Conservation (phyloP, 345 rosid genomes). For the Psidium friedrichsthalianum region DNA sequence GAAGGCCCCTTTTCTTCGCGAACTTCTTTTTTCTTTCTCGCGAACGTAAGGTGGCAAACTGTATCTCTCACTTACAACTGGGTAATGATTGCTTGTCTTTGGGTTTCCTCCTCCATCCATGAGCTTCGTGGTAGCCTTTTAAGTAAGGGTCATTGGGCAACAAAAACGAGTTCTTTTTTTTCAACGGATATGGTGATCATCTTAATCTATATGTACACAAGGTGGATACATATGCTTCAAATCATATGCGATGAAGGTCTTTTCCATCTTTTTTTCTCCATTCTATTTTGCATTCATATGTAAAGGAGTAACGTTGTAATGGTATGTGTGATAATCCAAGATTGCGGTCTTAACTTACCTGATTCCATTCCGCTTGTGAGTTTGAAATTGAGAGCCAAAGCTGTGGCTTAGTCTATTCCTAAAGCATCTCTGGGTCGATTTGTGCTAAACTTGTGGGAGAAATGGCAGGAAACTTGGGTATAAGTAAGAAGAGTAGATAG, state of each 20-base stretch:
- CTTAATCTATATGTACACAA: not conserved
- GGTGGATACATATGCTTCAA: not conserved
- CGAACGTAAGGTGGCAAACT: slow-evolving; percentile 98
- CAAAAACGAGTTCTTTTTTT: too few relatives aligned
- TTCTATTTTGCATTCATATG: not conserved
- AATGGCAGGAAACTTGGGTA: not conserved
- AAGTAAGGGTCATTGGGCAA: too few relatives aligned
- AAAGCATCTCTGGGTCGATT: not conserved
- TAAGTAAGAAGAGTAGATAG: not conserved
- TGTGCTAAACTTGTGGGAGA: not conserved
- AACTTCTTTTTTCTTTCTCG: too few relatives aligned
- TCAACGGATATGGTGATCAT: not conserved
- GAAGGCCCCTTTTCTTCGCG: too few relatives aligned
- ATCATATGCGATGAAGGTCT: not conserved
- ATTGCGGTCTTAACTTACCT: not conserved
- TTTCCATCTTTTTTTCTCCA: too few relatives aligned
- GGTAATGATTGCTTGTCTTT: slow-evolving; percentile 1
- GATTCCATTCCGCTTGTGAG: not conserved
- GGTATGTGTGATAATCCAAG: not conserved
- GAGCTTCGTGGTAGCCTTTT: not conserved
- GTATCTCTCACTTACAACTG: slow-evolving; percentile 33
- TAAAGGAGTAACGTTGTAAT: not conserved
- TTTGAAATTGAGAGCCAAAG: too few relatives aligned
- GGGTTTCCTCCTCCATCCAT: too few relatives aligned
- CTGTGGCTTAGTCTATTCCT: not conserved